Evolutionary conservation across 148 eudicot species (phyloP).

Genomic region (Fagopyrum esculentum): DNA sequence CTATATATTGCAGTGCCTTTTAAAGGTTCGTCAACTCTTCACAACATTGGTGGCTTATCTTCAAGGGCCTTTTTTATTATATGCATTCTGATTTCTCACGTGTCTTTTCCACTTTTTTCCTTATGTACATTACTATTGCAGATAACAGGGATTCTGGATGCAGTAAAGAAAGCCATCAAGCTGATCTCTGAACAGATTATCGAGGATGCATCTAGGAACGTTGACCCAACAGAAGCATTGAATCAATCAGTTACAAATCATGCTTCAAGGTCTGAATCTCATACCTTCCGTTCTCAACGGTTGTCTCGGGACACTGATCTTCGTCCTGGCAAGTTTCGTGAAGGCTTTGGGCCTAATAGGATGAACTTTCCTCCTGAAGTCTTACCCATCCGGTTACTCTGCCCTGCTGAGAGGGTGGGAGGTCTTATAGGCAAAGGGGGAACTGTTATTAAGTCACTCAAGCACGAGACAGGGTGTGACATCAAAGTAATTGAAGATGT

Average conservation of each 20-base stretch:
- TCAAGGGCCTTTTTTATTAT: neutral
- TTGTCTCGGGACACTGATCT: constrained; percentile 35
- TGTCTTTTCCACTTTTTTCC: constrained; percentile 1
- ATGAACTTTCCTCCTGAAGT: constrained; percentile 43
- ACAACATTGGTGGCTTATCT: neutral
- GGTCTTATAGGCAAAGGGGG: constrained; percentile 96
- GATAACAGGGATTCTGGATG: constrained; percentile 64
- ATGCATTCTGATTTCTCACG: neutral
- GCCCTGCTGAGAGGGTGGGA: constrained; percentile 79
- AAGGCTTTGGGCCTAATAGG: constrained; percentile 33
- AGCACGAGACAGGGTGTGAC: constrained; percentile 90
- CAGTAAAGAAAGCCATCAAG: constrained; percentile 65
- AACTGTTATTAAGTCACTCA: constrained; percentile 52
- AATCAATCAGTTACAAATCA: constrained; percentile 34
- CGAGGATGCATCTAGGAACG: constrained; percentile 39
- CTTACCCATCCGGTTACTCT: constrained; percentile 56
- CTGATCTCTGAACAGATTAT: constrained; percentile 60
- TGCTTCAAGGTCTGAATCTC: constrained; percentile 35
- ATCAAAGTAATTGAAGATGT: constrained; percentile 62
- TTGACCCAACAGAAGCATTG: constrained; percentile 38
- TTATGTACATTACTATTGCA: constrained; percentile 27
- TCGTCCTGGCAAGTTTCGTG: constrained; percentile 26
- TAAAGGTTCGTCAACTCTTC: neutral
- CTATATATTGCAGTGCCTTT: neutral
- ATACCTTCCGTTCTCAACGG: constrained; percentile 36